Conservation (phyloP, 139 green algal genomes). For the Asterochloris erici region DNA sequence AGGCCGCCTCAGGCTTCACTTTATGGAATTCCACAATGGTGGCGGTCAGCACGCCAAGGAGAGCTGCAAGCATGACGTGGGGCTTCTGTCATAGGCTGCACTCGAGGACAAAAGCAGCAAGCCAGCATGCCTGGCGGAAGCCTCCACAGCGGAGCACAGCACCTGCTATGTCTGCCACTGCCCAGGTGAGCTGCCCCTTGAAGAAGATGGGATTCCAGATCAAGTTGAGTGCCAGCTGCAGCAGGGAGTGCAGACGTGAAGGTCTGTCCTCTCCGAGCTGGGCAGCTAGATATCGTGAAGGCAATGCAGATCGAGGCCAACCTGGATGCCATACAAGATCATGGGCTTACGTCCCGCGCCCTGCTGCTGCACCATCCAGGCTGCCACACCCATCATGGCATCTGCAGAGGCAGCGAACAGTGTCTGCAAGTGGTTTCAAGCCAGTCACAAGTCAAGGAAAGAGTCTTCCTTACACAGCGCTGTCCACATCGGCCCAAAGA, state of each 20-base stretch:
- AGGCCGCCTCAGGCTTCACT: conserved; percentile 23
- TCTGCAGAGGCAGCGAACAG: neutral
- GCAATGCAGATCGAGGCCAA: too few relatives aligned
- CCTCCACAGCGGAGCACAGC: neutral
- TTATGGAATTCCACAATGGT: conserved; percentile 49
- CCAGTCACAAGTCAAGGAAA: neutral
- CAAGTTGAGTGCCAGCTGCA: conserved; percentile 44
- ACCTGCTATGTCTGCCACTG: conserved; percentile 53
- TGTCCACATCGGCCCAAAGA: conserved; percentile 48
- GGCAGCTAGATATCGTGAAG: too few relatives aligned
- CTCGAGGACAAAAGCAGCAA: neutral
- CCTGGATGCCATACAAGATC: conserved; percentile 32
- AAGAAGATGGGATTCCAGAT: conserved; percentile 68
- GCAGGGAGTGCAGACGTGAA: too few relatives aligned
- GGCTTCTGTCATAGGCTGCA: neutral
- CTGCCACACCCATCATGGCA: conserved; percentile 27
- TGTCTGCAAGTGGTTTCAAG: neutral
- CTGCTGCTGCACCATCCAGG: conserved; percentile 32
- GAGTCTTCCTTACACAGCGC: conserved; percentile 22
- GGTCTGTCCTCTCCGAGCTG: too few relatives aligned
- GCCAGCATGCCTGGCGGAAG: neutral
- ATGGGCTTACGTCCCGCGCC: conserved; percentile 26
- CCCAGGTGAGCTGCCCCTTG: conserved; percentile 39
- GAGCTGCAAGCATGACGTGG: conserved; percentile 18
- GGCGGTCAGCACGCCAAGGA: conserved; percentile 43